Conservation (phyloP, 108 stramenopile genomes). For the Craspedostauros australis region DNA sequence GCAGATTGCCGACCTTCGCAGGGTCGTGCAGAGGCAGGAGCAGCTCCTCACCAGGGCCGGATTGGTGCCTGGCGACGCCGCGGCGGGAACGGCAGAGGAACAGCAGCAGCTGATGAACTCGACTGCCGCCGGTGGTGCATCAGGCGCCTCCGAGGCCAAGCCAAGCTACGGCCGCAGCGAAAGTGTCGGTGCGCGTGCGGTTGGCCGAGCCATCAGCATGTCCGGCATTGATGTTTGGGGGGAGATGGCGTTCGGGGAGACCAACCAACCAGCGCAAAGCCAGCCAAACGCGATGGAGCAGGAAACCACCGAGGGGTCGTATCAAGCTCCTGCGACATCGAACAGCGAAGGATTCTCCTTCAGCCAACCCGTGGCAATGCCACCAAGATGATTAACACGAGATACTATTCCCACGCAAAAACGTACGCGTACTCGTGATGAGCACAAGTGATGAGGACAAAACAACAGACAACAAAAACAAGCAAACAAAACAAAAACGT, state of each 20-base stretch:
- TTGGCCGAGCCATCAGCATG: constrained; percentile 47
- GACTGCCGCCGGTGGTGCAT: constrained; percentile 19
- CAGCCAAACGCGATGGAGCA: neutral
- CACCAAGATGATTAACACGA: constrained; percentile 53
- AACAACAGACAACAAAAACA: neutral
- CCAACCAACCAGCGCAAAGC: constrained; percentile 4
- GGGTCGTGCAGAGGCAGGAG: constrained; percentile 81
- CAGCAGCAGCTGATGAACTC: constrained; percentile 19
- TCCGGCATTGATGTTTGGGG: constrained; percentile 76
- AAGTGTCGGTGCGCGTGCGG: constrained; percentile 7
- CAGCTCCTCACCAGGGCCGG: constrained; percentile 56
- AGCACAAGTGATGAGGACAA: neutral
- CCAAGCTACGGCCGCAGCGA: too few species aligned
- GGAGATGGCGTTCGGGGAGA: constrained; percentile 78
- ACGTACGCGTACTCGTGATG: too few species aligned
- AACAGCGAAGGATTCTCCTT: constrained; percentile 64
- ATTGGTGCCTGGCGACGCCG: constrained; percentile 12
- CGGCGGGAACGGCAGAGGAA: neutral
- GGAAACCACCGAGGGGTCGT: neutral
- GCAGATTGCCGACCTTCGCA: constrained; percentile 83
- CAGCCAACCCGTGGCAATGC: constrained; percentile 83
- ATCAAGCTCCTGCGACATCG: neutral
- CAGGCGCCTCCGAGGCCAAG: neutral
- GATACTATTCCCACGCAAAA: neutral
- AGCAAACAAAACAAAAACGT: neutral